Conservation (phyloP, 768 basidiomycete species). For the Boletus subcaerulescens region DNA sequence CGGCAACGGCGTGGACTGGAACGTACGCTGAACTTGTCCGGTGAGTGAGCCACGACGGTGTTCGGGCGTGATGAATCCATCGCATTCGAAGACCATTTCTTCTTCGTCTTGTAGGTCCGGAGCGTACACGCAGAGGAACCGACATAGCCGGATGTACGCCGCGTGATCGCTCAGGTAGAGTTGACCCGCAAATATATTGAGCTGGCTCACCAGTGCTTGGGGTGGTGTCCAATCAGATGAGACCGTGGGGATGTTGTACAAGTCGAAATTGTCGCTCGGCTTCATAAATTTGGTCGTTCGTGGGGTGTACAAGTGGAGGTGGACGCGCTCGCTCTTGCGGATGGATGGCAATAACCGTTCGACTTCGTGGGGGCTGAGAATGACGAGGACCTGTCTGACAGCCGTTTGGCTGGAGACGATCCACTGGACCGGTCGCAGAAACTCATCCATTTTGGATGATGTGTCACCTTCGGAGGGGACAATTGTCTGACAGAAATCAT, state of each 20-base stretch:
- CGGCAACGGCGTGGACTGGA: constrained; percentile 13
- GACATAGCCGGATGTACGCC: constrained; percentile 35
- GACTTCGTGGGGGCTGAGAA: constrained; percentile 42
- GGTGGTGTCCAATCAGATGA: constrained; percentile 15
- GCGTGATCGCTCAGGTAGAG: constrained; percentile 36
- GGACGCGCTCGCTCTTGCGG: constrained; percentile 28
- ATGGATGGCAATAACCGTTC: constrained; percentile 39
- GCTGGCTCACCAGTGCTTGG: constrained; percentile 25
- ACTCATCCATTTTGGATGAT: constrained; percentile 24
- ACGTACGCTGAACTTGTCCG: not conserved
- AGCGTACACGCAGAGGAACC: constrained; percentile 37
- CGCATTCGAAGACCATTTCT: constrained; percentile 30
- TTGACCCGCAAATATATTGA: constrained; percentile 47
- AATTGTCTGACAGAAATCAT: constrained; percentile 14
- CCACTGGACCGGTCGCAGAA: constrained; percentile 43
- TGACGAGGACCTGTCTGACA: constrained; percentile 29
- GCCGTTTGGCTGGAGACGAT: constrained; percentile 36
- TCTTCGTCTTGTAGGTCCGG: constrained; percentile 45
- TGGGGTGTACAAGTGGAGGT: constrained; percentile 43
- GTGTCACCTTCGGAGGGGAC: not conserved
- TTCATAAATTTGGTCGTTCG: constrained; percentile 32
- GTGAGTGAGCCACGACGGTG: not conserved
- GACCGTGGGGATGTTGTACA: constrained; percentile 22
- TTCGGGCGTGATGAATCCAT: constrained; percentile 22
- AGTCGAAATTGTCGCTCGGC: constrained; percentile 34